Base-by-base conservation (phyloP, 305 asterid species). In the Fraxinus nigra region DNA sequence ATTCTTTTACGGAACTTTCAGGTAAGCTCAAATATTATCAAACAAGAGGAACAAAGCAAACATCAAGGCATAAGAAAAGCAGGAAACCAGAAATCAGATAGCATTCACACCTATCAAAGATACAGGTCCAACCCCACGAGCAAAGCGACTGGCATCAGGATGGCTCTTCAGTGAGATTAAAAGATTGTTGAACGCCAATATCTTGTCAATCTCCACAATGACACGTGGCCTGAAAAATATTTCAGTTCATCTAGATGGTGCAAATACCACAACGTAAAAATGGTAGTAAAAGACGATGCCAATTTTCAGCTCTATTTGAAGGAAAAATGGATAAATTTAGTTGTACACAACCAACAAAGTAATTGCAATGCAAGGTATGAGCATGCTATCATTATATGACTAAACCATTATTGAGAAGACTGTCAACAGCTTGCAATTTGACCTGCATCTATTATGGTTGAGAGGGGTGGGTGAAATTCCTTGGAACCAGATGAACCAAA, bases 41-140 rank as follows among this genome's bases (percentile, higher is more conserved):
- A 83, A 84, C 7, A 56, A 72, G 72, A 38, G n/a, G 1, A 33
- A 85, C 46, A 79, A 85, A 30, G 18, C 56, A 46, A 30, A 32
- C 32, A 63, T 10, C 16, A 63, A 54, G 5, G 65, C 78, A 34
- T 75, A 70, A 70, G 28, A 26, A 80, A 72, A 70, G 54, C 63
- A 61, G 70, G 77, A 74, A 72, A 69, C 16, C 10, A 61, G 59
- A 76, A 46, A 75, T 72, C 75, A 78, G 77, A 75, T 35, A 46
- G 63, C 56, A 59, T 74, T 28, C 88, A 43, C 85, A 96, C 99
- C 99, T 83, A 89, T 76, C 79, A 96, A 84, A 78, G 98, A 88
- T 72, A 94, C 82, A 35, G 98, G 96, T 70, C 97, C 98, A 83
- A 94, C 84, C 76, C 99, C 98, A 48, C 86, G 85, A 87, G 98